Evolutionary conservation across 768 basidiomycete species (phyloP), one percentile per base, ranked within the genome.

Genomic region (Lactifluus piperatus): DNA sequence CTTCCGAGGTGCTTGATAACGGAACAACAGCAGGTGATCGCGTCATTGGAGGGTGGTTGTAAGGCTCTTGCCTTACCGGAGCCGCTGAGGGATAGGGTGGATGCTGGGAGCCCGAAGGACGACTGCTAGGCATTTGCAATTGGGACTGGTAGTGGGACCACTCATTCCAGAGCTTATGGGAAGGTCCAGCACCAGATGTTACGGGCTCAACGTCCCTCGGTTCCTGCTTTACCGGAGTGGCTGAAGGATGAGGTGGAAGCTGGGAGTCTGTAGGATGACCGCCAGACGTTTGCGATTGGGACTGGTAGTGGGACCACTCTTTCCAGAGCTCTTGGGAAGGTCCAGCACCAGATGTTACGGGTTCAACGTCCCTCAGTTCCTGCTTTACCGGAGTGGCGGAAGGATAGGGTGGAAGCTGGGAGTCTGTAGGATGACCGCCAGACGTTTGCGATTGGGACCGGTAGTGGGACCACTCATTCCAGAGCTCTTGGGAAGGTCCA

Each of bases 301-400:
- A 45, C 18, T 51, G 54, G 34, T 54, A 45, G 44, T 54, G 59
- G 43, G 48, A 36, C 47, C 48, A 56, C 49, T 51, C 54, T 16
- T 45, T 6, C 54, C 11, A 51, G 26, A 60, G 54, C 4, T 30
- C 48, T 39, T 32, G 48, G 8, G 59, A 56, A 37, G 54, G 54
- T 2, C 20, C 43, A 1, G 30, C 4, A 4, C 34, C 47, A 36
- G 41, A 11, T 51, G 30, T 11, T 27, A 13, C 26, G 4, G 43
- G 30, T 2, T 20, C 43, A 13, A 1, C 51, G 10, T 54, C 41
- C 24, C 18, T 32, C 2, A 47, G 14, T 47, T 59, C 59, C 16
- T 56, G 48, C 18, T 61, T 56, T 8, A 56, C 59, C 34, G 34
- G 11, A 34, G 10, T 13, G 13, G 11, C 11, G 10, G 34, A 34